phyloP scores from a whole-genome alignment of 2,329 filamentous ascomycete genomes.

The Sporothrix phasma region DNA sequence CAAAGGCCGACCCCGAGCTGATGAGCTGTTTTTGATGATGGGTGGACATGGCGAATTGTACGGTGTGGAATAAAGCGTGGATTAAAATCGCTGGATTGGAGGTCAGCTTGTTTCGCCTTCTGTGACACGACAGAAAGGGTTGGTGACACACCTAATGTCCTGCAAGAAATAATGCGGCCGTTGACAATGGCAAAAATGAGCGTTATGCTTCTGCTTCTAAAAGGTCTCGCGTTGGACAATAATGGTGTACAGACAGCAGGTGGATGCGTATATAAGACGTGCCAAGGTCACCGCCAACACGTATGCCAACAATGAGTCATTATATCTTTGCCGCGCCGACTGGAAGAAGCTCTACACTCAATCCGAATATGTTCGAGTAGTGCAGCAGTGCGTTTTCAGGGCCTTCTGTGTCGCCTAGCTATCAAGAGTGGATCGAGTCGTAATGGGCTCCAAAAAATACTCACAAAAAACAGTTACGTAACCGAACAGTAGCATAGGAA shows the following conservation, averaged over 20 bases:
- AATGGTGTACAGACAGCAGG: too few species aligned
- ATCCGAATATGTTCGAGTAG: not conserved
- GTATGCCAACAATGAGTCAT: not conserved
- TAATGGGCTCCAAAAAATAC: too few species aligned
- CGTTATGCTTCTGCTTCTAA: not conserved
- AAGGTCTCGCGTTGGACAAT: not conserved
- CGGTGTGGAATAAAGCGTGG: too few species aligned
- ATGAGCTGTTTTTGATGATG: slow-evolving; percentile 24
- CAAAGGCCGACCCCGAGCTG: slow-evolving; percentile 42
- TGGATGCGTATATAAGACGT: too few species aligned
- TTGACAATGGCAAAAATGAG: not conserved
- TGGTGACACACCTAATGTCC: not conserved
- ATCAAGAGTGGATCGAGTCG: not conserved
- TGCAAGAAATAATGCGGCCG: slow-evolving; percentile 6
- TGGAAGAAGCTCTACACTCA: not conserved
- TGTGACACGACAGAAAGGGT: not conserved
- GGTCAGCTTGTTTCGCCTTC: not conserved
- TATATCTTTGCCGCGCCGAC: not conserved
- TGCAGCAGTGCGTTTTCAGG: not conserved
- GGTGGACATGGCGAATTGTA: not conserved
- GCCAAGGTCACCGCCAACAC: not conserved
- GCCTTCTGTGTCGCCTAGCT: not conserved
- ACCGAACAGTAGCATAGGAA: too few species aligned
- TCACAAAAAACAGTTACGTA: too few species aligned
- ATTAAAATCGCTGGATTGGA: not conserved